These are phyloP conservation scores for Coffea eugenioides DNA, from an alignment of 257 asterid genomes.

Conservation along the genomic window DNA sequence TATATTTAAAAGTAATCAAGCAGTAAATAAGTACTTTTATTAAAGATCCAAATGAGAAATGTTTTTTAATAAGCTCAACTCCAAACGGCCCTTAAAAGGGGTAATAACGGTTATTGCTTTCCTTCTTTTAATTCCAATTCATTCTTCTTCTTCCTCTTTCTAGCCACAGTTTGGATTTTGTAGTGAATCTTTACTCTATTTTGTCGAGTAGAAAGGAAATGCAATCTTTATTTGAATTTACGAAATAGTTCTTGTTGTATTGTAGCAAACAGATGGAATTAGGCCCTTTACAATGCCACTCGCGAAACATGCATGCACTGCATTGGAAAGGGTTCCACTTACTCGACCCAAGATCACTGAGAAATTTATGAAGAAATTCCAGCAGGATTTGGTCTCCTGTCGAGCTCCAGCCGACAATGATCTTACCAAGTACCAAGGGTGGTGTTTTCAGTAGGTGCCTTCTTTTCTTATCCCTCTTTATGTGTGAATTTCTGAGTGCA, in stretches of 20 bases:
- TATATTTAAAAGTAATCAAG: no score
- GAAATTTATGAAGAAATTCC: conserved; percentile 61
- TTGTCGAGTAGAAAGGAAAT: no score
- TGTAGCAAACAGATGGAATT: conserved; percentile 81
- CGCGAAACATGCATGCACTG: conserved; percentile 89
- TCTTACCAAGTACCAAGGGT: conserved; percentile 24
- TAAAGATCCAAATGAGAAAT: no score
- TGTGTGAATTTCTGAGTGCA: neutral
- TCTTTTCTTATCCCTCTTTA: neutral
- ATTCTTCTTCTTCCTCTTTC: neutral
- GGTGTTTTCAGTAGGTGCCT: conserved; percentile 55
- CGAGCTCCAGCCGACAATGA: conserved; percentile 79
- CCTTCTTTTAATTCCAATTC: no score
- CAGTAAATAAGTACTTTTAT: no score
- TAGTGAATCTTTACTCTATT: neutral
- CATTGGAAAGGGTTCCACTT: conserved; percentile 89
- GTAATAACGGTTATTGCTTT: no score
- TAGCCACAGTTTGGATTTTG: neutral
- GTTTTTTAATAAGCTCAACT: no score
- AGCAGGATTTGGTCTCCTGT: conserved; percentile 79
- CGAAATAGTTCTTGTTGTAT: conserved; percentile 8
- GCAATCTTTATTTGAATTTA: no score
- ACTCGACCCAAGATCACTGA: conserved; percentile 60
- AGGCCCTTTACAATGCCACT: conserved; percentile 97
- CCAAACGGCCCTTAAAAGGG: neutral